Base-by-base conservation (phyloP, 257 asterid genomes). In the Solanum tarijense region DNA sequence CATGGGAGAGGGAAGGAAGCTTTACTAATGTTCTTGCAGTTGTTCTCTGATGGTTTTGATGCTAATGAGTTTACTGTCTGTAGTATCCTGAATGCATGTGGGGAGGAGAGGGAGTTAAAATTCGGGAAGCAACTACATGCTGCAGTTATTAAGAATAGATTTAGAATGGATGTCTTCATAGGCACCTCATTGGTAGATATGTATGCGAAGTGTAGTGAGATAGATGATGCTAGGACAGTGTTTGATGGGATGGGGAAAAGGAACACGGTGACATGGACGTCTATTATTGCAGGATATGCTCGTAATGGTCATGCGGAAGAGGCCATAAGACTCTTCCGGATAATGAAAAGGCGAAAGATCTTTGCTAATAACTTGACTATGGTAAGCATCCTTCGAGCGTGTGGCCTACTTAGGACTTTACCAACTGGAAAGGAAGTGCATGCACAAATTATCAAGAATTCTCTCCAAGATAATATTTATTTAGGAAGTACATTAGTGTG, bases 281-380 rank as follows among this genome's bases (percentile, higher is more conserved):
- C 98, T 34, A 91, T 96, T 38, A 91, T 96, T 82, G 94, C 98
- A 6, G 99, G 99, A 85, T 96, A 95, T 91, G 98, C 98, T 83
- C 94, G 96, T 65, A 95, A 96, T 83, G 96, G 96, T 27, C 89
- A 91, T 73, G 98, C 97, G 6, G 95, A 91, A 81, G 96, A 89
- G 75, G 96, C 96, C 43, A 90, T 95, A 83, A 84, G 52, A 32
- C 93, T 94, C 60, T 95, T 94, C 89, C 91, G 93, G 82, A 43
- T 89, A 88, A 96, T 96, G 99, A 93, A 79, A 75, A 93, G 96
- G 87, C 87, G 93, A 69, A 94, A 92, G 86, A 88, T 94, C 23
- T 60, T 62, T 88, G 85, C 93, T 38, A 93, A 92, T 89, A 89
- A 90, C 91, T 89, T 95, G 88, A 95, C 98, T 89, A 92, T 94